These are phyloP conservation scores for Elaeis oleifera DNA, from an alignment of 202 grass and related monocot species.

Conservation along the genomic window DNA sequence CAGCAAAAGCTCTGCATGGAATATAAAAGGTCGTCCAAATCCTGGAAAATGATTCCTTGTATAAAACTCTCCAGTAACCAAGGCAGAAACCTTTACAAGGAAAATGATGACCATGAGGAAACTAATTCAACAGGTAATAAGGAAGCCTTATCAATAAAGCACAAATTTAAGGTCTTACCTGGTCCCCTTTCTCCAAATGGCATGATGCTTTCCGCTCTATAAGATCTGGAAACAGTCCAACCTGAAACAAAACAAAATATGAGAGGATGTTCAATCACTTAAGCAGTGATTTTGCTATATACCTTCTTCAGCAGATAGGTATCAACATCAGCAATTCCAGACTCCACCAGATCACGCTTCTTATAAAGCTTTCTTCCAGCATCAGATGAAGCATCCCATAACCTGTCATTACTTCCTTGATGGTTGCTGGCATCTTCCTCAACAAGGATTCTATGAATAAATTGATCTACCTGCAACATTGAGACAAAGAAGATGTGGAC, in stretches of 20 bases:
- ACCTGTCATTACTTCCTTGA: constrained; percentile 32
- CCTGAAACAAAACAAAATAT: constrained; percentile 56
- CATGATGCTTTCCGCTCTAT: constrained; percentile 69
- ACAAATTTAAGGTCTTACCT: constrained; percentile 31
- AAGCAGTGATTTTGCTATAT: constrained; percentile 19
- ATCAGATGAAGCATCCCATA: constrained; percentile 65
- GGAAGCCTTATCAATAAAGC: constrained; percentile 13
- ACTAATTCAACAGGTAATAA: background rate
- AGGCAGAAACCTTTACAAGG: constrained; percentile 63
- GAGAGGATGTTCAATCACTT: constrained; percentile 15
- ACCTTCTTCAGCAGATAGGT: constrained; percentile 88
- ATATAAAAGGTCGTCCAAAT: constrained; percentile 88
- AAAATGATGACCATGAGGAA: constrained; percentile 10
- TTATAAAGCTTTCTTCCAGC: constrained; percentile 65
- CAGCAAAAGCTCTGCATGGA: constrained; percentile 65
- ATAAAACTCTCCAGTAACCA: constrained; percentile 91
- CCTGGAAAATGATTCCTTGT: constrained; percentile 87
- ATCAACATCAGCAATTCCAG: constrained; percentile 51
- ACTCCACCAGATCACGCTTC: constrained; percentile 65
- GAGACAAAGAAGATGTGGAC: background rate
- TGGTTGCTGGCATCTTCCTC: constrained; percentile 46
- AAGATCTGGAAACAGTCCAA: constrained; percentile 91
- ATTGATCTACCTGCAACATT: constrained; percentile 70
- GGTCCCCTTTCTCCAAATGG: constrained; percentile 77
- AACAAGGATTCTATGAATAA: constrained; percentile 77